Evolutionary conservation across 2,329 filamentous ascomycete species (phyloP), one percentile per base, ranked within the genome.

Genomic region (Cordyceps tenuipes): DNA sequence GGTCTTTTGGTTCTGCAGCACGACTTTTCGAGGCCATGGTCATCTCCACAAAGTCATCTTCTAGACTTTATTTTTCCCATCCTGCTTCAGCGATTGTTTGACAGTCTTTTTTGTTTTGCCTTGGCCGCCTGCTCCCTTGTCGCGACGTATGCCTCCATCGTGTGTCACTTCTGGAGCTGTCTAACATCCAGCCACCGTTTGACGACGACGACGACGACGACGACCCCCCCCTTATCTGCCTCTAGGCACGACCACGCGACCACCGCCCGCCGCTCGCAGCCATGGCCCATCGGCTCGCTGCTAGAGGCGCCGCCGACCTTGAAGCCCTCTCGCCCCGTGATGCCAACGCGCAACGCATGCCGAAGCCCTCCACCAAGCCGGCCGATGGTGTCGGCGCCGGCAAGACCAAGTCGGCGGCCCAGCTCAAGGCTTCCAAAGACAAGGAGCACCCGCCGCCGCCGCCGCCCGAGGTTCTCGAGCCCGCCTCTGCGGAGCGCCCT

Each of bases 371-470:
- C 9, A 26, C 44, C 44, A 47, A 47, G 44, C 19, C 44, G 2
- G 44, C 44, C 39, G 65, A 70, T 57, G 80, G 84, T 62, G 70
- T 21, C 39, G 65, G 70, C 58, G 80, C 84, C 62, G 70, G 79
- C 64, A 83, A 83, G 71, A 73, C 75, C 60, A 82, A 80, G 70
- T 74, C 79, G 10, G 75, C 75, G 43, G 79, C 77, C 29, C 80
- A 80, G 67, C 73, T 79, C 64, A 85, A 78, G 71, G 75, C 83
- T 57, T 76, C 72, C 70, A 85, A 81, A 65, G 83, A 87, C 66
- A 87, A 87, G 71, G 84, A 87, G 64, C 84, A 86, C 63, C 84
- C 85, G 46, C 81, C 83, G 17, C 83, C 84, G 36, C 85, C 85
- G n/a, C 85, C 85, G 15, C 68, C 77, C 10, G 75, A 82, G 63